phyloP scores from a whole-genome alignment of 2,329 filamentous ascomycete genomes.

The Fusarium neocosmosporiellum region DNA sequence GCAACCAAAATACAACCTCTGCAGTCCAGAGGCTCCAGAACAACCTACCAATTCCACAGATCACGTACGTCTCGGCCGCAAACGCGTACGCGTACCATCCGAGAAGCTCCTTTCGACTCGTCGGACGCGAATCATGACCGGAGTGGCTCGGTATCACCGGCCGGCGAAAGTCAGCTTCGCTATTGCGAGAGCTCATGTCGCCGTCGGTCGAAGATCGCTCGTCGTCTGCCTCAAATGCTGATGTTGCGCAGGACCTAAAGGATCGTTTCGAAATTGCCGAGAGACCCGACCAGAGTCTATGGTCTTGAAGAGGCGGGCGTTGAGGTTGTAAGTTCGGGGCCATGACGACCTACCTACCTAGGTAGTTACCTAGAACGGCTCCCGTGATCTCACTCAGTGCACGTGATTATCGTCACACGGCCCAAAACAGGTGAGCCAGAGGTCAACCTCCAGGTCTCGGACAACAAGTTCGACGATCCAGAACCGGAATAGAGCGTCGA shows the following conservation, averaged over 20 bases:
- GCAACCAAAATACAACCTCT: neutral
- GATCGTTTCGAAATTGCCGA: constrained; percentile 67
- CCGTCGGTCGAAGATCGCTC: constrained; percentile 65
- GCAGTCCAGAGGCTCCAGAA: neutral
- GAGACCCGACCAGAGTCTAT: constrained; percentile 60
- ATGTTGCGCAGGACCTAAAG: constrained; percentile 66
- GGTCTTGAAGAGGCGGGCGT: constrained; percentile 56
- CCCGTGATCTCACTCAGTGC: constrained; percentile 40
- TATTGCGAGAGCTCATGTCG: constrained; percentile 51
- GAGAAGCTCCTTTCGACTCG: constrained; percentile 85
- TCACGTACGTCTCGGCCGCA: constrained; percentile 95
- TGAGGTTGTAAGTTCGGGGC: constrained; percentile 43
- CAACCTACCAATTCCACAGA: constrained; percentile 78
- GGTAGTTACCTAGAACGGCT: constrained; percentile 1
- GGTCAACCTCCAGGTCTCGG: constrained; percentile 1
- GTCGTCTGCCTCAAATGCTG: constrained; percentile 77
- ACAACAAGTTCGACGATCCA: constrained; percentile 11
- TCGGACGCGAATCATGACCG: constrained; percentile 89
- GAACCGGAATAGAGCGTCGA: constrained; percentile 7
- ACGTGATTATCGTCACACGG: constrained; percentile 45
- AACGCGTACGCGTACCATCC: constrained; percentile 98
- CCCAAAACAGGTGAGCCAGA: constrained; percentile 16
- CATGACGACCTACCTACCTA: constrained; percentile 28
- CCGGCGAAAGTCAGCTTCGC: constrained; percentile 51
- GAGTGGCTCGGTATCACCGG: constrained; percentile 67